A percentile compares a stretch with the other conserved stretches of the same genome.
Evolutionary conservation across 2,329 filamentous ascomycete genomes (phyloP).

Genomic region (Aspergillus aculeatinus): DNA sequence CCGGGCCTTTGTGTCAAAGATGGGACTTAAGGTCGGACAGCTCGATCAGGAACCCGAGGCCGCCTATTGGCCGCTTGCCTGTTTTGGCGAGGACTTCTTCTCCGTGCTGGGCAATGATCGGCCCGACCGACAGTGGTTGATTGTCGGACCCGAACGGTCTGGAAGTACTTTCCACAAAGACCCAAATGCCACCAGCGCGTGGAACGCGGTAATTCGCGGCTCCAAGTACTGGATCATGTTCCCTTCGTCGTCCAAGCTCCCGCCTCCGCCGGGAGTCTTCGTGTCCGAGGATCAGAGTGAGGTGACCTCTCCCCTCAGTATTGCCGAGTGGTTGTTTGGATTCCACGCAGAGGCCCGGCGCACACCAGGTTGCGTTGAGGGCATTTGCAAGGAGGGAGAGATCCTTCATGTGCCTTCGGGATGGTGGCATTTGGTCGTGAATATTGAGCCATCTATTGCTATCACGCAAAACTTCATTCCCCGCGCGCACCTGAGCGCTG

Average conservation of each 20-base stretch:
- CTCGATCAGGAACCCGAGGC: constrained; percentile 45
- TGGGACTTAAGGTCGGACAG: constrained; percentile 63
- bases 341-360: constrained; percentile 82
- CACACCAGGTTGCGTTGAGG: constrained; percentile 77
- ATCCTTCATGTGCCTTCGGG: constrained; percentile 89
- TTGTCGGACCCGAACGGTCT: constrained; percentile 80
- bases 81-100: constrained; percentile 86
- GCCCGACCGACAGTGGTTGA: constrained; percentile 89
- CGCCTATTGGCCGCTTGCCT: constrained; percentile 75
- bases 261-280: constrained; percentile 81
- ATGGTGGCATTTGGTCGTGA: constrained; percentile 97
- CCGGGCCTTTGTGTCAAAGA: constrained; percentile 81
- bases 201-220: constrained; percentile 89
- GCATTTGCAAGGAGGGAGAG: constrained; percentile 79
- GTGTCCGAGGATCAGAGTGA: constrained; percentile 87
- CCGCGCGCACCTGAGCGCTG: constrained; percentile 67
- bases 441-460: constrained; percentile 79
- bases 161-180: constrained; percentile 95
- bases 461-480: constrained; percentile 97
- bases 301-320: constrained; percentile 89
- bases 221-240: constrained; percentile 99
- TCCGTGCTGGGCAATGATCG: constrained; percentile 72
- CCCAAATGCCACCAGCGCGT: constrained; percentile 70
- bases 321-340: constrained; percentile 91
- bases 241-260: constrained; percentile 62